These are phyloP conservation scores for Penicillium aurantiogriseum DNA, from an alignment of 2,329 filamentous ascomycete species.

Conservation along the genomic window DNA sequence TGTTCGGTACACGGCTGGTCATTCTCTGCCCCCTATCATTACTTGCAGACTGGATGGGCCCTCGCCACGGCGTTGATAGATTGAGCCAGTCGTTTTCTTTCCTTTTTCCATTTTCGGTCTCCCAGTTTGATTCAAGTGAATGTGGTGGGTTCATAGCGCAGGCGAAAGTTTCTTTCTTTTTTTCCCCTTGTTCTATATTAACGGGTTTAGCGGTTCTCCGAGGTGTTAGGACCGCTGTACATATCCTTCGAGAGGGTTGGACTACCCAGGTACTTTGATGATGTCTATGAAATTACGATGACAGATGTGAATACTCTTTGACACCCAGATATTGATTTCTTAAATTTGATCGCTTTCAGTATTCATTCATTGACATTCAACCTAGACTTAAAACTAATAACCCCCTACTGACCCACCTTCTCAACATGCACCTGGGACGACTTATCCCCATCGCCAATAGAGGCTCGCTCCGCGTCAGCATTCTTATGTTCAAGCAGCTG, in stretches of 20 bases:
- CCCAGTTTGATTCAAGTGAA: conserved; percentile 5
- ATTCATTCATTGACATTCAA: neutral
- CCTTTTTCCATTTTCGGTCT: conserved; percentile 2
- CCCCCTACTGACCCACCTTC: neutral
- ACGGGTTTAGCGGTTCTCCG: neutral
- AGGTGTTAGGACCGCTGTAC: conserved; percentile 4
- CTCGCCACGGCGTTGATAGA: neutral
- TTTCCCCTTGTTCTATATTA: conserved; percentile 3
- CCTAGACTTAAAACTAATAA: neutral
- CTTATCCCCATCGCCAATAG: conserved; percentile 10
- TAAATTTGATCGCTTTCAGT: neutral
- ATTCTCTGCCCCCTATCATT: neutral
- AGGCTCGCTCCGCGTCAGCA: conserved; percentile 19
- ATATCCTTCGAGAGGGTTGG: conserved; percentile 4
- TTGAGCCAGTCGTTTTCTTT: neutral
- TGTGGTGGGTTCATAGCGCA: conserved; percentile 16
- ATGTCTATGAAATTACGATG: conserved; percentile 13
- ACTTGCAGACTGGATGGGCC: neutral
- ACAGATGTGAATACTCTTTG: conserved; percentile 10
- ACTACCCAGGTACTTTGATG: conserved; percentile 6
- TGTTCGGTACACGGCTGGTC: neutral
- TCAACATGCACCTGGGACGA: conserved; percentile 13
- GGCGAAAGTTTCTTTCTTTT: conserved; percentile 11
- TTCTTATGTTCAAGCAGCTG: conserved; percentile 39
- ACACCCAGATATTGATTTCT: neutral